These are phyloP conservation scores for Leccinellum rugosiceps DNA, from an alignment of 768 basidiomycete genomes.

Conservation along the genomic window DNA sequence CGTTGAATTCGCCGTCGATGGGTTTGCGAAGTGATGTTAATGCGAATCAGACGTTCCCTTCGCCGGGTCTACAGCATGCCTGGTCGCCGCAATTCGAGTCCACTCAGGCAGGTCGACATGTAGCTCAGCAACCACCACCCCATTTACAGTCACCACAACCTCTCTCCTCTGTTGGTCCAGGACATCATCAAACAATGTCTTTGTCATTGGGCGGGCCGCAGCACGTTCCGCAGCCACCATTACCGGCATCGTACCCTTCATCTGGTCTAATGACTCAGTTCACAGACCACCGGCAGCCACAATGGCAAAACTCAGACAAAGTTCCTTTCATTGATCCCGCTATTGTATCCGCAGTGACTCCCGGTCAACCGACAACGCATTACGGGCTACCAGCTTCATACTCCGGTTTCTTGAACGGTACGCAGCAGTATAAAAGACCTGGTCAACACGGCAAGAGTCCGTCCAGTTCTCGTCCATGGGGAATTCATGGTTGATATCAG, in stretches of 20 bases:
- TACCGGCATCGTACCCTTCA: conserved; percentile 9
- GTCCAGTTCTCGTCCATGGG: conserved; percentile 22
- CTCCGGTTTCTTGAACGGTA: conserved; percentile 11
- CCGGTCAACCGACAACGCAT: conserved; percentile 3
- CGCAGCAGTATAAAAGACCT: conserved; percentile 15
- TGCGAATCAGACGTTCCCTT: conserved; percentile 9
- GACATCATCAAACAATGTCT: conserved; percentile 17
- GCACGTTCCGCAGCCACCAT: conserved; percentile 11
- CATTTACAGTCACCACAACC: conserved; percentile 14
- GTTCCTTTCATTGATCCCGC: conserved; percentile 22
- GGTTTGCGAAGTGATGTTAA: conserved; percentile 14
- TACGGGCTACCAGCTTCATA: conserved; percentile 8
- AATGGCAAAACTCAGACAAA: conserved; percentile 9
- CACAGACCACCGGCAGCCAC: conserved; percentile 11
- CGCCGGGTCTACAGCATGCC: conserved; percentile 10
- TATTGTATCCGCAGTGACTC: conserved; percentile 15
- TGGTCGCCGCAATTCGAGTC: conserved; percentile 29
- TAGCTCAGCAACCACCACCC: conserved; percentile 5
- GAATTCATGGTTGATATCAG: conserved; percentile 20
- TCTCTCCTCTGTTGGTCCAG: conserved; percentile 5
- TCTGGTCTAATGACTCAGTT: conserved; percentile 7
- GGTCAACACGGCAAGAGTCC: conserved; percentile 22
- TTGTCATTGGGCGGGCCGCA: conserved; percentile 15
- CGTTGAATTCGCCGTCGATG: conserved; percentile 9
- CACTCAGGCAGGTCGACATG: conserved; percentile 13